Evolutionary conservation across 805 yeast genomes (phyloP), one percentile per base, ranked within the genome.

Genomic region (Monosporozyma unispora): DNA sequence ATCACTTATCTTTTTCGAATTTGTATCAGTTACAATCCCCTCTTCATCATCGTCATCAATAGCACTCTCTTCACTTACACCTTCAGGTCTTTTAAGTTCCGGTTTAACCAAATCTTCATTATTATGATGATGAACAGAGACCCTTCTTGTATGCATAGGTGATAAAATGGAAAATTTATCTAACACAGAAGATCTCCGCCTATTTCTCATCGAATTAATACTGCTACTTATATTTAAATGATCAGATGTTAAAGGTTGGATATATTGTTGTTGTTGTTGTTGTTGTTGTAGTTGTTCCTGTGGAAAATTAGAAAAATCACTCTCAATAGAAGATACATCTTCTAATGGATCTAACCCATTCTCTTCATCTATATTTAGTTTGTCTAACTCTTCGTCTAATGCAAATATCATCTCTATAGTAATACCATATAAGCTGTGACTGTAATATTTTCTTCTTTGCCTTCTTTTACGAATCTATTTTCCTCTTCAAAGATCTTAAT

Each of bases 1-100:
- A 60, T 88, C 95, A 4, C 58, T 46, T 4, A 73, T 61, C 25
- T 57, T 60, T 14, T 67, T 57, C 9, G 50, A 10, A 37, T 50
- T 31, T 18, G 23, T 40, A 12, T 35, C 33, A 16, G 27, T 25
- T 25, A 4, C 8, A 4, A 25, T 25, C 27, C 8, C 8, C 27
- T 25, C 27, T 25, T 25, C 27, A 25, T 25, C 27, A 25, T 22
- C 19, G 10, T 16, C 9, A 14, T 9, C 28, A 12, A 23, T 22
- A n/a, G 12, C 23, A 21, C 16, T 27, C 10, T 35, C 39, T 21
- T 35, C 12, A 28, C 4, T 27, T 9, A 11, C 38, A 2, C 14
- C 21, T 27, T 38, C 35, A 3, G 12, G 35, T 31, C 35, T n/a
- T 3, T 2, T n/a, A 14, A 31, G 6, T 16, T 31, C 35, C 14